Evolutionary conservation across 1,139 yeast genomes (phyloP), one percentile per base, ranked within the genome.

Genomic region (Maudiozyma humilis): DNA sequence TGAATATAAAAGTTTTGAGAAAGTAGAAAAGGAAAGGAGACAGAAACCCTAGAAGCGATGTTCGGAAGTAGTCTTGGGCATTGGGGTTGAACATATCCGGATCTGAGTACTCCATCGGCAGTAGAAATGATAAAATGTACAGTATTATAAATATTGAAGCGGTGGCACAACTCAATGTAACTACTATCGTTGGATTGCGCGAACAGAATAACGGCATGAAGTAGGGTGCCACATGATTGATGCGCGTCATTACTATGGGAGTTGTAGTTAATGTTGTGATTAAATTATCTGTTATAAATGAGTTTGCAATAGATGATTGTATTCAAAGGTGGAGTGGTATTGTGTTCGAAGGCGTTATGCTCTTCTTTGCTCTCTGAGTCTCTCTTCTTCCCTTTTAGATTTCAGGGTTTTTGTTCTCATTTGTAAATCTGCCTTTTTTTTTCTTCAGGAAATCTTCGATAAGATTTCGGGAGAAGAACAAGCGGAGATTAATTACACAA

Each of bases 181-280:
- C 40, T 8, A 51, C 56, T 19, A 55, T 53, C 17, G 47, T 45
- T 4, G 61, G 54, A 41, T 55, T 52, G 32, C 55, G 53, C 2
- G 65, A 60, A 42, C 63, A 60, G 20, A 60, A 49, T 35, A 63
- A 41, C 2, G 65, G 65, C 65, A 62, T 60, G 41, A 54, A 62
- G 44, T 52, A 58, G 7, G 57, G 45, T 13, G 64, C 56, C 20
- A 55, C 53, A 54, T 60, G 60, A 41, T 52, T 48, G 40, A 61
- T 46, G 40, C 63, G 57, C n/a, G 52, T 55, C 66, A 62, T 62
- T 4, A 6, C 19, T 34, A 12, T n/a, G 17, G 19, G 10, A 35
- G n/a, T 16, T 16, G 8, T 4, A 7, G 29, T 18, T 13, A 14
- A 18, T 1, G 13, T 17, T 1, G 14, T 14, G 18, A 34, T 14